Base-by-base conservation (phyloP, 1,284 basidiomycete species). In the Ganoderma boninense region DNA sequence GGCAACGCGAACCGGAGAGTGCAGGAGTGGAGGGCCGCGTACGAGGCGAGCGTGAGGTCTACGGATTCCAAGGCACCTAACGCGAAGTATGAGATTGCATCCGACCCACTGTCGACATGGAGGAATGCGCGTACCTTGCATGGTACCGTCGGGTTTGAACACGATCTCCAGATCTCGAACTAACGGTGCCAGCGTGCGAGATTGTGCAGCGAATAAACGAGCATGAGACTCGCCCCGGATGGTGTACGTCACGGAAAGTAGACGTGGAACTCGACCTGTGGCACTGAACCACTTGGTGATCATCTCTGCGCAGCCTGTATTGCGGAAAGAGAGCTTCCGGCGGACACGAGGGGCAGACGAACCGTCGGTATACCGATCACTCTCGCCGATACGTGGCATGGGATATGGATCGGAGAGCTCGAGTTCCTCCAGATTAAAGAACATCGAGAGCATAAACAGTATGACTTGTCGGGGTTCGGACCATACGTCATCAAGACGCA, bases 1-100 rank as follows among this genome's bases (percentile, higher is more conserved):
- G 68, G 71, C 61, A 76, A 68, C 20, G 70, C 69, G 64, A 79
- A 74, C 1, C 67, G 66, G 6, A 79, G 52, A 6, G 44, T 64
- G 60, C 76, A 76, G 13, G 66, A 43, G n/a, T 70, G 73, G 2
- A 79, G 67, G 7, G 54, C 66, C 1, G 49, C 29, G 62, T 74
- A 77, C 16, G 62, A 11, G 3, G 43, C 32, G 3, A 78, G 66
- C 2, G 64, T 69, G 38, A 78, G 69, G 5, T 65, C 67, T 8
- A 62, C 43, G 1, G 66, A 70, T 13, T 62, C n/a, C 42, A 77
- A 70, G 4, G 62, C 49, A n/a, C 16, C 70, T 71, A 44, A 8
- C 26, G 38, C 7, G 20, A n/a, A 44, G 38, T 32, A 35, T 66
- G 54, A 46, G 42, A 23, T 14, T 11, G 2, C n/a, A 52, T 26